A percentile compares a stretch with the other conserved stretches of the same genome.
Conservation (phyloP, 768 basidiomycete species). For the Lyophyllum decastes region DNA sequence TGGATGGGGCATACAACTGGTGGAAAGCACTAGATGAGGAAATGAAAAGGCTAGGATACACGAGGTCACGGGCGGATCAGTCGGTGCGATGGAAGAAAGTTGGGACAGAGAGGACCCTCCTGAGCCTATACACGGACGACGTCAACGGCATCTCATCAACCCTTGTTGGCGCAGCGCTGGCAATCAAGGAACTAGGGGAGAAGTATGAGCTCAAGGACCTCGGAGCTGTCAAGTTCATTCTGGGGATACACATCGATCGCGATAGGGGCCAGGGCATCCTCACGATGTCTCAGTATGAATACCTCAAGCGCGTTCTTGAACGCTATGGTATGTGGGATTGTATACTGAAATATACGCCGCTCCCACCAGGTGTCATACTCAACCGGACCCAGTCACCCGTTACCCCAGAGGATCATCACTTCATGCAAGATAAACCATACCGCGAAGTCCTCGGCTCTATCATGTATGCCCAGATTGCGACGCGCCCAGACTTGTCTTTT, state of each 20-base stretch:
- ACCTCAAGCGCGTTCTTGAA: background rate
- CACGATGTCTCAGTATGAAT: background rate
- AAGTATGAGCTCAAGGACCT: conserved; percentile 4
- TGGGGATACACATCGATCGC: background rate
- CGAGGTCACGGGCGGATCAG: conserved; percentile 18
- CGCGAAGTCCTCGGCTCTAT: too few species aligned
- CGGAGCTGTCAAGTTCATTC: background rate
- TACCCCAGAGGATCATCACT: background rate
- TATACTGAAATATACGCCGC: background rate
- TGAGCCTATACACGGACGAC: conserved; percentile 4
- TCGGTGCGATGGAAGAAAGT: conserved; percentile 8
- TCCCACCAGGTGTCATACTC: background rate
- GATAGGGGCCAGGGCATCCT: background rate
- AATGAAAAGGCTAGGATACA: conserved; percentile 9
- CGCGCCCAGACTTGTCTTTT: background rate
- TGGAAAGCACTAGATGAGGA: background rate
- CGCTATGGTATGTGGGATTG: background rate
- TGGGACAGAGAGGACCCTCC: conserved; percentile 13
- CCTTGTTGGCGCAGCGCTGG: background rate
- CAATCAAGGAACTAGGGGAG: background rate
- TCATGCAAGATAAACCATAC: background rate
- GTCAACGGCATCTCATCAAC: background rate
- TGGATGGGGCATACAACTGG: conserved; percentile 6
- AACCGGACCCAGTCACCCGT: background rate
- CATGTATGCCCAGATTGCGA: background rate